phyloP scores from a whole-genome alignment of 2,329 filamentous ascomycete genomes.

The Macrophomina tecta region DNA sequence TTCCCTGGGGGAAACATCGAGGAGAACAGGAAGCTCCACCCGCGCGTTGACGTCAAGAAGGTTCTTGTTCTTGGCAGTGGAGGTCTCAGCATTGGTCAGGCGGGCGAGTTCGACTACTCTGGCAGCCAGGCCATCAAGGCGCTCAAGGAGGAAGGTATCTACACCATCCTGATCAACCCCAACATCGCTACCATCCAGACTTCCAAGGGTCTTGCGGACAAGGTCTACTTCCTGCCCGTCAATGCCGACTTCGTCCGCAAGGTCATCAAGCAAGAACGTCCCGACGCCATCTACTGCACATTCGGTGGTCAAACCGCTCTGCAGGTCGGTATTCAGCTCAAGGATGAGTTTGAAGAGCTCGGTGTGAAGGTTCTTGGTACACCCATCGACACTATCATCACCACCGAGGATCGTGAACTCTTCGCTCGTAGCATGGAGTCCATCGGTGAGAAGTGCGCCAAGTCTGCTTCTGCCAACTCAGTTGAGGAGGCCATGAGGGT shows the following conservation, averaged over 20 bases:
- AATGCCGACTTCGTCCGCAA: conserved; percentile 97
- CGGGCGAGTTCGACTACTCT: conserved; percentile 98
- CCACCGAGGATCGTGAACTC: conserved; percentile 95
- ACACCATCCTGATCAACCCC: conserved; percentile 97
- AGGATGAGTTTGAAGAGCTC: conserved; percentile 91
- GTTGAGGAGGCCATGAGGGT: conserved; percentile 87
- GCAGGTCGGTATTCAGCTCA: conserved; percentile 95
- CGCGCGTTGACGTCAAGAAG: conserved; percentile 87
- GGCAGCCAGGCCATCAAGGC: conserved; percentile 99
- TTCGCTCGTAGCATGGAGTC: conserved; percentile 99
- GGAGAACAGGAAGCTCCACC: conserved; percentile 78
- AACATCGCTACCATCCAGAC: conserved; percentile 99
- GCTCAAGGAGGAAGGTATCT: conserved; percentile 95
- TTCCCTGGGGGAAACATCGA: conserved; percentile 86
- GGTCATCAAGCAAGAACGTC: conserved; percentile 91
- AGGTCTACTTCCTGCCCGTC: conserved; percentile 98
- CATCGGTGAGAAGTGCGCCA: conserved; percentile 96
- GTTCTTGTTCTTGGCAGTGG: conserved; percentile 92
- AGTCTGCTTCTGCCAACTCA: conserved; percentile 90
- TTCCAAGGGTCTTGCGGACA: conserved; percentile 95
- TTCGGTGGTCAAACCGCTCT: conserved; percentile 98
- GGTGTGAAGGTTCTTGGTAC: conserved; percentile 96
- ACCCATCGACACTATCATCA: conserved; percentile 97
- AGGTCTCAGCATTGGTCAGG: conserved; percentile 95
- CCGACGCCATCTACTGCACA: conserved; percentile 96